A percentile compares a stretch with the other conserved stretches of the same genome.
Conservation (phyloP, 1,139 yeast species). For the Nadsonia commutata region DNA sequence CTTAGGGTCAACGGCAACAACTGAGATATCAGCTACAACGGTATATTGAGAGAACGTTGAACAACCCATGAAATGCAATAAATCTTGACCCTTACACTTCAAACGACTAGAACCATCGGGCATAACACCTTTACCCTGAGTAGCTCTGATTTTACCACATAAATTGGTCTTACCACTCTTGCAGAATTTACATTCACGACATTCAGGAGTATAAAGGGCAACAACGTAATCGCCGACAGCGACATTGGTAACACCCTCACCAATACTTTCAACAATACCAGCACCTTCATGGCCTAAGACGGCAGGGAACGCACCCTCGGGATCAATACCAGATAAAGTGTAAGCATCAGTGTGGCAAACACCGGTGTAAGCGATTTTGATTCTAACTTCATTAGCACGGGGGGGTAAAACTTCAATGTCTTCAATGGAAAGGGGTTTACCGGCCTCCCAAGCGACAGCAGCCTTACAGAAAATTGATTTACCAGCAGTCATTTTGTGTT, state of each 20-base stretch:
- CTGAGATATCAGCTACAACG: constrained; percentile 95
- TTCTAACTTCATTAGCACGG: constrained; percentile 91
- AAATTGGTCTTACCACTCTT: constrained; percentile 88
- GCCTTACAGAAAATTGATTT: constrained; percentile 82
- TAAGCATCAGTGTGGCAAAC: constrained; percentile 98
- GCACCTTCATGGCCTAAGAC: constrained; percentile 95
- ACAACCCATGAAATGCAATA: constrained; percentile 93
- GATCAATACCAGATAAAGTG: constrained; percentile 86
- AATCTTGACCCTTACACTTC: constrained; percentile 60
- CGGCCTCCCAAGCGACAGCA: constrained; percentile 95
- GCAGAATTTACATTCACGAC: constrained; percentile 91
- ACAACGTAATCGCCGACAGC: constrained; percentile 83
- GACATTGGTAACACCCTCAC: constrained; percentile 82
- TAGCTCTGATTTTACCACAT: constrained; percentile 80
- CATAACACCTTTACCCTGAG: constrained; percentile 85
- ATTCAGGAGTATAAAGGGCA: constrained; percentile 92
- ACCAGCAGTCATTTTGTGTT: constrained; percentile 23
- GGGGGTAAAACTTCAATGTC: constrained; percentile 87
- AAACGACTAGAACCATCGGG: constrained; percentile 94
- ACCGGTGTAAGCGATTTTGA: constrained; percentile 76
- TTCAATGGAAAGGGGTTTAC: constrained; percentile 67
- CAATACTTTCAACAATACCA: constrained; percentile 83
- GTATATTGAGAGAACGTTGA: constrained; percentile 95
- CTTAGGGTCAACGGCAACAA: constrained; percentile 73
- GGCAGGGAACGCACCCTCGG: constrained; percentile 87